These are phyloP conservation scores for Gossypium bickii DNA, from an alignment of 345 rosid genomes.

Conservation along the genomic window DNA sequence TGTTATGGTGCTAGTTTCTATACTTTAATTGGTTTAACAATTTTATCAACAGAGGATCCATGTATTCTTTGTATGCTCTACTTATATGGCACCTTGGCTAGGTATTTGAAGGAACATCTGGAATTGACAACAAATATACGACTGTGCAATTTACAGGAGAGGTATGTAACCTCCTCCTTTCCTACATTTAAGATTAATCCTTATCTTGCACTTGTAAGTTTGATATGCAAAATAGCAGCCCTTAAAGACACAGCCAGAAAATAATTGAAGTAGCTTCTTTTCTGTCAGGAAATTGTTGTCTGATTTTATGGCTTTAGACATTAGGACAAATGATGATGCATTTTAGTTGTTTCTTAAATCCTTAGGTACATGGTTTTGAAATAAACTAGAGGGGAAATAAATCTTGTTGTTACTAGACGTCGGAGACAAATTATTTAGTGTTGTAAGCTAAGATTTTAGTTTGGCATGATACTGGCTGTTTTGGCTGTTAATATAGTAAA, in stretches of 20 bases:
- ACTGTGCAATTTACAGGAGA: slow-evolving; percentile 91
- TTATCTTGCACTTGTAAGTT: not conserved
- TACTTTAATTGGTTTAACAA: not conserved
- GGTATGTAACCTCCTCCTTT: slow-evolving; percentile 28
- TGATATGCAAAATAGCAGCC: not conserved
- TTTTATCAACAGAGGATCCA: not conserved
- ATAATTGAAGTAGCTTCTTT: not conserved
- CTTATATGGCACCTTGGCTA: slow-evolving; percentile 21
- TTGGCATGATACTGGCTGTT: not conserved
- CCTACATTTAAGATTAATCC: not conserved
- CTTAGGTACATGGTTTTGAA: not conserved
- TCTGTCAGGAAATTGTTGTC: not conserved
- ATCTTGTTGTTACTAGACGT: not conserved
- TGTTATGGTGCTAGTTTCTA: not conserved
- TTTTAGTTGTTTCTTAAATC: not conserved
- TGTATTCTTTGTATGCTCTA: not conserved
- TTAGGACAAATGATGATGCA: not conserved
- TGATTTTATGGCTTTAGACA: not conserved
- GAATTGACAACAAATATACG: slow-evolving; percentile 85
- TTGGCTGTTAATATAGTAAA: not conserved
- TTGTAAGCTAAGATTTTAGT: not conserved
- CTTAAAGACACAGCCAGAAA: not conserved
- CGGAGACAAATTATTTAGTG: not conserved
- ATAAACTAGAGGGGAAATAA: not conserved
- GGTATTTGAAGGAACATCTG: slow-evolving; percentile 95